A percentile compares a stretch with the other conserved stretches of the same genome.
Evolutionary conservation across 2,329 filamentous ascomycete species (phyloP).

Genomic region (Tolypocladium inflatum): DNA sequence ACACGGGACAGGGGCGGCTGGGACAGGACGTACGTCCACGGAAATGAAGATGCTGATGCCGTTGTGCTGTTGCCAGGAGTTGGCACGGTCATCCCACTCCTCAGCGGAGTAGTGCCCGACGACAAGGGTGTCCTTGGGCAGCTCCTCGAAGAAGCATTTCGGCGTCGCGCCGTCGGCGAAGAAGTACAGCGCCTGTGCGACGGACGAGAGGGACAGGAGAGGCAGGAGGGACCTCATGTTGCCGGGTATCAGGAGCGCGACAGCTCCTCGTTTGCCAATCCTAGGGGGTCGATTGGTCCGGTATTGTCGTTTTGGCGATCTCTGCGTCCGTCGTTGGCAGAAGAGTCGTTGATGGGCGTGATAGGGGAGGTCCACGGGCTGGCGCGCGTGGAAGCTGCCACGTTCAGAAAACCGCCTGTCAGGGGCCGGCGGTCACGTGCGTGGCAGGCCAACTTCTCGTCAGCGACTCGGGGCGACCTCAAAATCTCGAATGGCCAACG

Average conservation of each 20-base stretch:
- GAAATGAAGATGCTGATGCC: constrained; percentile 80
- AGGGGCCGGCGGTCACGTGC: constrained; percentile 28
- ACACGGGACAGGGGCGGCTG: not conserved
- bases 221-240: constrained; percentile 54
- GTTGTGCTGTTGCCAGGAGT: constrained; percentile 61
- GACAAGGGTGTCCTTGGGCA: constrained; percentile 94
- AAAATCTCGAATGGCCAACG: not conserved
- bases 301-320: not conserved
- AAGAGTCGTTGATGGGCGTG: not conserved
- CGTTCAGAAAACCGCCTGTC: constrained; percentile 34
- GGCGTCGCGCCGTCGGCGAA: constrained; percentile 78
- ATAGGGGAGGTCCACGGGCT: not conserved
- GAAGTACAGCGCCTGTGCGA: constrained; percentile 83
- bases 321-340: not conserved
- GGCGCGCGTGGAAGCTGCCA: constrained; percentile 35
- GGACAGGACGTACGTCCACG: constrained; percentile 56
- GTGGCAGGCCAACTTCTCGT: not conserved
- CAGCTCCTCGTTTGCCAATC: not conserved
- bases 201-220: constrained; percentile 53
- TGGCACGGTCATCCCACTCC: constrained; percentile 65
- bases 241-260: constrained; percentile 2
- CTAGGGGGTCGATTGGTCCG: not conserved
- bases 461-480: not conserved
- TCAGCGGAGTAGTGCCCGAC: constrained; percentile 86
- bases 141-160: constrained; percentile 97